Evolutionary conservation across 495 filamentous ascomycete species (phyloP).

Genomic region (Penicillium atrosanguineum): DNA sequence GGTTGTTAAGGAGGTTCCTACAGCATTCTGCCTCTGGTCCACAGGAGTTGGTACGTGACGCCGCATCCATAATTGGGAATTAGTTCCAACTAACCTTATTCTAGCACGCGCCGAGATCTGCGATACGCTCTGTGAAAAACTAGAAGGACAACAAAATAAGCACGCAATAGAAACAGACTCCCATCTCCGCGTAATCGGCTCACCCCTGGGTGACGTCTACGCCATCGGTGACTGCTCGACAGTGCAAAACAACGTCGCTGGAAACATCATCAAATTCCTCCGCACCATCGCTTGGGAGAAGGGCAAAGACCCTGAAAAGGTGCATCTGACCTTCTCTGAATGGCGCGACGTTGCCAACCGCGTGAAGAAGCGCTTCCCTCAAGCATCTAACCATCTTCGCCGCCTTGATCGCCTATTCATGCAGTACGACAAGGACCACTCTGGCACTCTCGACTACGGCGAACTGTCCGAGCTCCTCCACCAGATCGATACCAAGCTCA

Average conservation of each 20-base stretch:
- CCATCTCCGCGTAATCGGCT: conserved; percentile 86
- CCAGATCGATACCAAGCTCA: conserved; percentile 89
- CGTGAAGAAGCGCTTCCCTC: conserved; percentile 87
- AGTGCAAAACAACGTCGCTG: conserved; percentile 92
- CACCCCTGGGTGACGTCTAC: conserved; percentile 93
- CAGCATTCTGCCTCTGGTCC: conserved; percentile 97
- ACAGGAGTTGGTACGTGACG: conserved; percentile 70
- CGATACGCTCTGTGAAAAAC: conserved; percentile 66
- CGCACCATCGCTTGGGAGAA: conserved; percentile 90
- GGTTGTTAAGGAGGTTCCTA: conserved; percentile 87
- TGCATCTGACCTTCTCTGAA: conserved; percentile 80
- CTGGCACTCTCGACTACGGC: conserved; percentile 88
- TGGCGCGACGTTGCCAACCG: conserved; percentile 80
- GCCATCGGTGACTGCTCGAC: conserved; percentile 96
- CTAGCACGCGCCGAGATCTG: conserved; percentile 78
- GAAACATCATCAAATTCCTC: conserved; percentile 83
- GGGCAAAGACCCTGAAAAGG: conserved; percentile 78
- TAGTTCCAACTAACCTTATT: conserved; percentile 5
- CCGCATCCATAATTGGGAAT: background rate
- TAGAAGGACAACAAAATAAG: conserved; percentile 79
- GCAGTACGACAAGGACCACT: conserved; percentile 88
- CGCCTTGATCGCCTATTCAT: conserved; percentile 87
- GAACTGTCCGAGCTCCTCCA: conserved; percentile 84
- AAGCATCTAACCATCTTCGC: conserved; percentile 85
- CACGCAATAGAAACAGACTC: conserved; percentile 95